These are phyloP conservation scores for Catharanthus roseus DNA, from an alignment of 257 asterid species.

Conservation along the genomic window DNA sequence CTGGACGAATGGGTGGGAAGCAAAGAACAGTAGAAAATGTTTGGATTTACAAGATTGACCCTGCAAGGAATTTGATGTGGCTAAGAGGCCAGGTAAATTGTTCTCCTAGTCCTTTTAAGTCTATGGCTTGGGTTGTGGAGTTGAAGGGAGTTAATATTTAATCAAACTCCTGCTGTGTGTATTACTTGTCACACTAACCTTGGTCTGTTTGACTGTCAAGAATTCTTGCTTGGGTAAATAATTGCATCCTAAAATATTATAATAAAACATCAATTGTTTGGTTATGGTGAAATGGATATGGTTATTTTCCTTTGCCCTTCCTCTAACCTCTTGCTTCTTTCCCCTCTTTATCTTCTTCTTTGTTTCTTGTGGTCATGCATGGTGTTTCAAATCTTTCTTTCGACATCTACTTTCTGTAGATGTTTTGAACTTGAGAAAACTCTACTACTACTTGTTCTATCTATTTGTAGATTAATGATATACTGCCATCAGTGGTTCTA, in stretches of 20 bases:
- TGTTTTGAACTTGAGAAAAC: too few relatives aligned
- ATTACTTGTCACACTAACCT: neutral
- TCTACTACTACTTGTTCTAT: too few relatives aligned
- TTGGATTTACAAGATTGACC: constrained; percentile 90
- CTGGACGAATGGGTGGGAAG: constrained; percentile 91
- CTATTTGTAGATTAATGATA: too few relatives aligned
- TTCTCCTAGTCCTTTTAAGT: constrained; percentile 20
- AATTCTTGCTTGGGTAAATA: neutral
- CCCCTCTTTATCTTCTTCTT: neutral
- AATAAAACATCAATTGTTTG: neutral
- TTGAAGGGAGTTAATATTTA: too few relatives aligned
- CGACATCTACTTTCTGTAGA: too few relatives aligned
- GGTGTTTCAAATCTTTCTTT: too few relatives aligned
- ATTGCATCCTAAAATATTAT: neutral
- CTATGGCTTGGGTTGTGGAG: too few relatives aligned
- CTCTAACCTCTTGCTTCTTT: too few relatives aligned
- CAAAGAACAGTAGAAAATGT: constrained; percentile 86
- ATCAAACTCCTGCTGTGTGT: neutral
- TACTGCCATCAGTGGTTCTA: too few relatives aligned
- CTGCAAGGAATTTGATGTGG: constrained; percentile 92
- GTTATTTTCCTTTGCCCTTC: too few relatives aligned
- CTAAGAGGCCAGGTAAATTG: constrained; percentile 83
- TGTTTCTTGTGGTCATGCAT: neutral
- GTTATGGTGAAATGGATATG: neutral
- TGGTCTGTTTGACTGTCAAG: neutral